Conservation (phyloP, 2,329 filamentous ascomycete genomes). For the Fusarium liriodendri region DNA sequence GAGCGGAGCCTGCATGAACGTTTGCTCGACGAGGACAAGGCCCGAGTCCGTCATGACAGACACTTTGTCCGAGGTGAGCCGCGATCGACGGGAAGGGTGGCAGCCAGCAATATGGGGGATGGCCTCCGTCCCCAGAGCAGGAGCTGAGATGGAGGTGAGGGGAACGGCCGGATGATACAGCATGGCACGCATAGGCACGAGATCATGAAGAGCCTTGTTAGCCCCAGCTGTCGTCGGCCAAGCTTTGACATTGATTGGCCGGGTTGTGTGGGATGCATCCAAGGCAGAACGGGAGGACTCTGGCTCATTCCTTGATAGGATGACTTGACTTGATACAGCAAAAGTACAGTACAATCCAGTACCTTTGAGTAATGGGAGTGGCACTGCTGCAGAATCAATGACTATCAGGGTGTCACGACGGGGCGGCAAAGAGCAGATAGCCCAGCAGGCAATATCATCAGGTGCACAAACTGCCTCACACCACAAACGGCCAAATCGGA, state of each 20-base stretch:
- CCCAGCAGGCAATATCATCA: constrained; percentile 5
- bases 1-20: constrained; percentile 42
- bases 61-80: constrained; percentile 10
- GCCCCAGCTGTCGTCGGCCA: not conserved
- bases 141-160: not conserved
- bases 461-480: constrained; percentile 8
- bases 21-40: constrained; percentile 20
- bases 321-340: not conserved
- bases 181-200: constrained; percentile 32
- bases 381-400: not conserved
- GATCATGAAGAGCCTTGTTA: constrained; percentile 22
- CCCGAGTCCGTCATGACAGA: constrained; percentile 25
- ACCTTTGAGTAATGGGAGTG: not conserved
- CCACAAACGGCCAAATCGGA: not conserved
- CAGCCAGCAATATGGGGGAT: constrained; percentile 7
- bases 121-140: not conserved
- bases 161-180: not conserved
- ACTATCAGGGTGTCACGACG: constrained; percentile 1
- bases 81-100: constrained; percentile 31
- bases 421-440: not conserved
- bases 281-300: not conserved
- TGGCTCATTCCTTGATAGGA: not conserved
- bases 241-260: not conserved
- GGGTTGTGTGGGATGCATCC: not conserved
- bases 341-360: not conserved